phyloP scores from a whole-genome alignment of 306 rosid species.

The Senna tora region DNA sequence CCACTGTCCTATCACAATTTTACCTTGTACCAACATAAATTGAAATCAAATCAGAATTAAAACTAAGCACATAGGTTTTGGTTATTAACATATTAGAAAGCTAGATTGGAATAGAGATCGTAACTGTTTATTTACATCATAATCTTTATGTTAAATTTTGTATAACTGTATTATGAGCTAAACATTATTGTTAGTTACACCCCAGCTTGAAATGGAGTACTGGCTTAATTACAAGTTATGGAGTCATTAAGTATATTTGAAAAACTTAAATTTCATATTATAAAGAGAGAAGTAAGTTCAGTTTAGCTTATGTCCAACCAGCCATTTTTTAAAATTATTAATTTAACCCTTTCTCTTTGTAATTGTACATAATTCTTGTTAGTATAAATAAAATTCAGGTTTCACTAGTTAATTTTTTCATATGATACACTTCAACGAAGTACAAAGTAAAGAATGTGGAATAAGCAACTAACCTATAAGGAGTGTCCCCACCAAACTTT shows the following conservation, averaged over 20 bases:
- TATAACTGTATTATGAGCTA: constrained; percentile 1
- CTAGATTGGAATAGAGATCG: not conserved
- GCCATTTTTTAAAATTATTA: not conserved
- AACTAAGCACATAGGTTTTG: not conserved
- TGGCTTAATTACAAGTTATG: not conserved
- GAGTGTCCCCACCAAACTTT: constrained; percentile 98
- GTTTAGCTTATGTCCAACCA: not conserved
- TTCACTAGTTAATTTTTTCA: constrained; percentile 19
- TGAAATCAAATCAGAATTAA: not conserved
- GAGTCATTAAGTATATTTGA: not conserved
- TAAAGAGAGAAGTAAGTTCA: not conserved
- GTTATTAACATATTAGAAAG: not conserved
- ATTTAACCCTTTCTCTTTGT: not conserved
- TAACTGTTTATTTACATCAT: not conserved
- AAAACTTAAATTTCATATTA: not conserved
- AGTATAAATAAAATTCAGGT: constrained; percentile 1
- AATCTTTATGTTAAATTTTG: not conserved
- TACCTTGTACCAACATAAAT: not conserved
- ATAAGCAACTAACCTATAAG: constrained; percentile 72
- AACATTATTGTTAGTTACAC: not conserved
- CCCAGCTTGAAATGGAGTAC: constrained; percentile 4
- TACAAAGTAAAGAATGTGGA: constrained; percentile 21
- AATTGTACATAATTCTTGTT: constrained; percentile 7
- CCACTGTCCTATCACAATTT: not conserved
- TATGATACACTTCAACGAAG: constrained; percentile 8